Conservation (phyloP, 768 basidiomycete genomes). For the Leucocoprinus birnbaumii region DNA sequence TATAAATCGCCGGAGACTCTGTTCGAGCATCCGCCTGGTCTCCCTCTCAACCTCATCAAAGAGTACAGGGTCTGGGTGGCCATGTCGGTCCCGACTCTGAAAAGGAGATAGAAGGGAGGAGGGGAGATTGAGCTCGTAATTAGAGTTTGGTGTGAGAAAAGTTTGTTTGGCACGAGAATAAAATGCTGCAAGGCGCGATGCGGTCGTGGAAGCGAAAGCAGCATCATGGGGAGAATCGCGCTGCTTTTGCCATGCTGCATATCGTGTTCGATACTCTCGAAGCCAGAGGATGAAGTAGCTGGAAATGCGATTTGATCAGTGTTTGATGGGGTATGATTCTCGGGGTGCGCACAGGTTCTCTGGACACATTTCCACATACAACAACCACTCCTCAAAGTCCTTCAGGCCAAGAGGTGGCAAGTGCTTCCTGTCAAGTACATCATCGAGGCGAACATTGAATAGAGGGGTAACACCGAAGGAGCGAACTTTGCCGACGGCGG, state of each 20-base stretch:
- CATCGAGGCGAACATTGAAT: conserved; percentile 66
- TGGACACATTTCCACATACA: conserved; percentile 72
- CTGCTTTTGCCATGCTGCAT: conserved; percentile 41
- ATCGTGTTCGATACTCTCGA: conserved; percentile 60
- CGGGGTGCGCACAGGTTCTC: conserved; percentile 62
- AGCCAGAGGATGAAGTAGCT: conserved; percentile 85
- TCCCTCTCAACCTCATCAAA: conserved; percentile 61
- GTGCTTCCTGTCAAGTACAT: conserved; percentile 73
- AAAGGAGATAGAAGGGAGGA: conserved; percentile 64
- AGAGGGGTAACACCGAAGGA: conserved; percentile 69
- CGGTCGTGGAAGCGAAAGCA: conserved; percentile 3
- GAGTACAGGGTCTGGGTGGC: conserved; percentile 63
- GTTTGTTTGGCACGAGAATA: conserved; percentile 79
- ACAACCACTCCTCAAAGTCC: conserved; percentile 77
- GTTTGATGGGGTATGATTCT: conserved; percentile 3
- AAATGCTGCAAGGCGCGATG: conserved; percentile 55
- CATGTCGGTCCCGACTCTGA: conserved; percentile 37
- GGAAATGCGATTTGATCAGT: conserved; percentile 11
- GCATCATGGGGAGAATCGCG: conserved; percentile 41
- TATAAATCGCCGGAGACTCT: conserved; percentile 65
- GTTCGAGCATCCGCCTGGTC: conserved; percentile 55
- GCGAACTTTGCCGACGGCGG: conserved; percentile 64
- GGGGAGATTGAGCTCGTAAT: conserved; percentile 70
- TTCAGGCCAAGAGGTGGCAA: conserved; percentile 77
- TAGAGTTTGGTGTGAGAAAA: conserved; percentile 70